These are phyloP conservation scores for Diaporthe velutina DNA, from an alignment of 2,329 filamentous ascomycete genomes.

Conservation along the genomic window DNA sequence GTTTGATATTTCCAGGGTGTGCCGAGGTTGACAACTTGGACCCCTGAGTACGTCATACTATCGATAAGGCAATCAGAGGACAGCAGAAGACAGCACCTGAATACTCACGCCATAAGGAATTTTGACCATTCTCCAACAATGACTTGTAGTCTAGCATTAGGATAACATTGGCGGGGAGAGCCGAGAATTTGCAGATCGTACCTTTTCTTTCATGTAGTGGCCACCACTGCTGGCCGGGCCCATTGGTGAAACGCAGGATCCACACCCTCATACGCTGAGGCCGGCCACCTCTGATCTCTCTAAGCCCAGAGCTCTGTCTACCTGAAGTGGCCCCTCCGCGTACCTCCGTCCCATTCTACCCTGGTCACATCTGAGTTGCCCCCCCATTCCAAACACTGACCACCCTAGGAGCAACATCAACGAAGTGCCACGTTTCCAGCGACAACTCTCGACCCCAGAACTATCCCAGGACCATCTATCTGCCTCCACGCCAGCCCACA, in stretches of 20 bases:
- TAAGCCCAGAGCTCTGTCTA: conserved; percentile 23
- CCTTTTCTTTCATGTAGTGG: background rate
- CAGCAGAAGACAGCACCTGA: background rate
- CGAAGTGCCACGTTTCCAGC: conserved; percentile 30
- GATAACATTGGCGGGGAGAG: background rate
- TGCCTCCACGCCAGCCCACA: conserved; percentile 5
- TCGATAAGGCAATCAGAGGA: conserved; percentile 22
- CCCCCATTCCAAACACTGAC: conserved; percentile 19
- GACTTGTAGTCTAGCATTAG: background rate
- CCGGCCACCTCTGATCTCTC: conserved; percentile 30
- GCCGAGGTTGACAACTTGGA: conserved; percentile 20
- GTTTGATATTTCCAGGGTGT: background rate
- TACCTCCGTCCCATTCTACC: conserved; percentile 21
- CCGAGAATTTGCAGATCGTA: background rate
- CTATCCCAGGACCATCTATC: background rate
- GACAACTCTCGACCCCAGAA: background rate
- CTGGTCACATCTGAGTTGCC: background rate
- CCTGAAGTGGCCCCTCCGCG: background rate
- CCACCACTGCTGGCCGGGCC: conserved; percentile 16
- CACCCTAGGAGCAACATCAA: background rate
- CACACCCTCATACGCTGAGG: conserved; percentile 20
- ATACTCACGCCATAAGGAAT: background rate
- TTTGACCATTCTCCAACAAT: background rate
- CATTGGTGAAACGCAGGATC: conserved; percentile 27
- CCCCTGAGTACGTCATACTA: conserved; percentile 29